Conservation (phyloP, 2,329 filamentous ascomycete genomes). For the Microdochium bolleyi region DNA sequence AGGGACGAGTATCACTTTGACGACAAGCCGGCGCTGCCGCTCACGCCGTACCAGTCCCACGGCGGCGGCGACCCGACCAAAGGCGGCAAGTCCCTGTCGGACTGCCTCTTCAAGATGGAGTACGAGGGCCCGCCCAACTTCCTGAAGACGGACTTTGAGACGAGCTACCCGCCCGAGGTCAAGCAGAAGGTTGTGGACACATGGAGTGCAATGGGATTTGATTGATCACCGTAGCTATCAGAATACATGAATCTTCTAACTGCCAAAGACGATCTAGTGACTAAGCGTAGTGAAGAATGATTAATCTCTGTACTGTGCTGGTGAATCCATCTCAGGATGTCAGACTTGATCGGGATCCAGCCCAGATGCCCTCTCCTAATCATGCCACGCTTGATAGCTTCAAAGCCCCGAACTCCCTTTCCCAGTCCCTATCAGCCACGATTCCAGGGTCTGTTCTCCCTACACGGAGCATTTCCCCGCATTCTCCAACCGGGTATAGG, state of each 20-base stretch:
- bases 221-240: background rate
- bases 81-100: slow-evolving; percentile 37
- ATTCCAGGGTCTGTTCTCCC: too few relatives aligned
- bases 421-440: too few relatives aligned
- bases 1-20: slow-evolving; percentile 35
- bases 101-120: slow-evolving; percentile 31
- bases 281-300: too few relatives aligned
- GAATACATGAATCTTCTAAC: background rate
- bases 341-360: too few relatives aligned
- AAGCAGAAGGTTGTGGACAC: background rate
- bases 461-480: too few relatives aligned
- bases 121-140: slow-evolving; percentile 16
- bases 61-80: slow-evolving; percentile 19
- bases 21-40: slow-evolving; percentile 31
- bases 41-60: slow-evolving; percentile 39
- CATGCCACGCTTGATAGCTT: too few relatives aligned
- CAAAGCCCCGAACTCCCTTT: too few relatives aligned
- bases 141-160: background rate
- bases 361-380: too few relatives aligned
- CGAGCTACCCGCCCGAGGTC: background rate
- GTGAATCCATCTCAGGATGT: too few relatives aligned
- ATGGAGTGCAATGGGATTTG: background rate
- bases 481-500: too few relatives aligned
- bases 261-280: too few relatives aligned
- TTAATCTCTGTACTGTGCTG: too few relatives aligned